Percentiles rank a stretch among this genome's conserved stretches.
These are phyloP conservation scores for Termitomyces sp. DNA, from an alignment of 768 basidiomycete species.

Conservation along the genomic window DNA sequence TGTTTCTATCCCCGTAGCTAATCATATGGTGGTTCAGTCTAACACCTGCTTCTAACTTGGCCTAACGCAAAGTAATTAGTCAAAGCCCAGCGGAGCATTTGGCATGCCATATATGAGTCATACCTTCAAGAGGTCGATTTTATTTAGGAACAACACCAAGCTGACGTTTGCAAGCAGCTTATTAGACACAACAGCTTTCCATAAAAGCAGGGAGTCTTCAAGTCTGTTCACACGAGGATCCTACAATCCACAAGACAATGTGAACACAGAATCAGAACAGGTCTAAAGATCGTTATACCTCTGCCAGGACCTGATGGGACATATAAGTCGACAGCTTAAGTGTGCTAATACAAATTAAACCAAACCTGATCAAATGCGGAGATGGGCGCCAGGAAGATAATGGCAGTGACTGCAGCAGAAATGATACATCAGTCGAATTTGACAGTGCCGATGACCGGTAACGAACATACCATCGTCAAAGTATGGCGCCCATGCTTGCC, in stretches of 20 bases:
- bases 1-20: constrained; percentile 67
- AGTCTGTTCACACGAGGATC: constrained; percentile 70
- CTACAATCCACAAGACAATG: constrained; percentile 26
- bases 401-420: constrained; percentile 61
- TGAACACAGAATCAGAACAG: constrained; percentile 8
- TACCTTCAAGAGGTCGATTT: constrained; percentile 72
- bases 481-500: constrained; percentile 85
- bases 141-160: constrained; percentile 79
- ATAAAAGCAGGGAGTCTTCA: constrained; percentile 73
- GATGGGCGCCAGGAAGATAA: constrained; percentile 86
- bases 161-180: constrained; percentile 68
- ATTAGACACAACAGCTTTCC: constrained; percentile 70
- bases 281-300: constrained; percentile 37
- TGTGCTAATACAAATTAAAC: constrained; percentile 3
- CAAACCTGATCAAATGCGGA: constrained; percentile 76
- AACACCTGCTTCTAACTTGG: constrained; percentile 74
- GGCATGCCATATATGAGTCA: constrained; percentile 10
- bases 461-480: constrained; percentile 67
- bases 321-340: constrained; percentile 5
- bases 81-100: not conserved
- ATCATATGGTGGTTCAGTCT: constrained; percentile 63
- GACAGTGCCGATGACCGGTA: not conserved
- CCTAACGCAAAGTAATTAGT: constrained; percentile 27
- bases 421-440: constrained; percentile 2
- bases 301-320: constrained; percentile 47